These are phyloP conservation scores for Rugosomyces carneus DNA, from an alignment of 1,284 basidiomycete genomes.

Conservation along the genomic window DNA sequence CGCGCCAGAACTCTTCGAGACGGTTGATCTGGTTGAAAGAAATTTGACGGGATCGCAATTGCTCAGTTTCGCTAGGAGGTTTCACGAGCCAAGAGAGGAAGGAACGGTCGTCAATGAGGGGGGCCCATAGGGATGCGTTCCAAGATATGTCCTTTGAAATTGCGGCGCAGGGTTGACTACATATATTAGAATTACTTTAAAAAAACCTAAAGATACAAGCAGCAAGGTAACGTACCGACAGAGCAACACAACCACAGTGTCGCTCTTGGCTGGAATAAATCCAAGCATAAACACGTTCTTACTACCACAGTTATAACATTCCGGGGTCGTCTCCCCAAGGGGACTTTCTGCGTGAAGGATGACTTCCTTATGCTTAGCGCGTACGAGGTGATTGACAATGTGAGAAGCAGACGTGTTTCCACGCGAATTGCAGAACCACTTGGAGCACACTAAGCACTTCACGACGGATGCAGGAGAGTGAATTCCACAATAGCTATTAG, in stretches of 20 bases:
- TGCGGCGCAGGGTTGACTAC: constrained; percentile 93
- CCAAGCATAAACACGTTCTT: constrained; percentile 99
- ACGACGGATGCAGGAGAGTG: constrained; percentile 97
- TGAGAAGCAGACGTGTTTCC: constrained; percentile 98
- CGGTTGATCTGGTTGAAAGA: constrained; percentile 96
- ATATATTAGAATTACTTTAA: constrained; percentile 7
- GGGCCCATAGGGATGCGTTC: constrained; percentile 97
- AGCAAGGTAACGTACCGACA: constrained; percentile 75
- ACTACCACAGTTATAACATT: constrained; percentile 99
- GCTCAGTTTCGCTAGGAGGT: constrained; percentile 92
- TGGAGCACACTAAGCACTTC: constrained; percentile 91
- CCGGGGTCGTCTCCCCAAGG: constrained; percentile 94
- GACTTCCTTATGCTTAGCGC: constrained; percentile 99
- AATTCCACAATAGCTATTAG: constrained; percentile 91
- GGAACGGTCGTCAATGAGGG: constrained; percentile 95
- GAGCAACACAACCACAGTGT: constrained; percentile 97
- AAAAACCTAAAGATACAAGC: constrained; percentile 1
- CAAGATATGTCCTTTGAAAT: constrained; percentile 97
- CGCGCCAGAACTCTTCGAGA: constrained; percentile 97
- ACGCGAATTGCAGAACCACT: constrained; percentile 99
- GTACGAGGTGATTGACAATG: constrained; percentile 98
- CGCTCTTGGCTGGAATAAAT: constrained; percentile 98
- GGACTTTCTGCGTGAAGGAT: constrained; percentile 93
- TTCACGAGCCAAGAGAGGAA: constrained; percentile 99
- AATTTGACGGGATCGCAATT: constrained; percentile 91